Evolutionary conservation across 176 grass and related monocot genomes (phyloP), one percentile per base, ranked within the genome.

Genomic region (Thinopyrum elongatum): DNA sequence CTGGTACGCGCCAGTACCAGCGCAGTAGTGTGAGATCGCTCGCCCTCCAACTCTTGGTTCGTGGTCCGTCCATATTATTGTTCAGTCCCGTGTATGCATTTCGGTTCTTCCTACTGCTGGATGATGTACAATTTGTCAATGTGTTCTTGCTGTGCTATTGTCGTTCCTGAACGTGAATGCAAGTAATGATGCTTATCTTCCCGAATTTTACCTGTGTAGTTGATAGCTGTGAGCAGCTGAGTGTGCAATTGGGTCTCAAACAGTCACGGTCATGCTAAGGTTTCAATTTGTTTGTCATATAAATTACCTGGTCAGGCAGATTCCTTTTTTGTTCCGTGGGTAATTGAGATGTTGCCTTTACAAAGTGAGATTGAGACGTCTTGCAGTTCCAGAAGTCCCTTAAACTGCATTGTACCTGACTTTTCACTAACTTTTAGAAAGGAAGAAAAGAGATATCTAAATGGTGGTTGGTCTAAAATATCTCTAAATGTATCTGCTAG

Each of bases 1-100:
- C 68, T 95, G 96, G 96, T 95, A 94, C 47, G 26, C 88, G 2
- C 34, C 94, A 7, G 78, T 92, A 73, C 66, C 88, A 0, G 29
- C 65, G 28, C 80, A 30, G 70, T 91, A 91, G 76, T 64, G 71
- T 51, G 78, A 84, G 47, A 75, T 80, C 30, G 23, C 67, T 44
- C 44, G 31, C 25, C 59, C 49, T 82, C 49, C 28, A 7, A 65
- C 58, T 85, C 46, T 59, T 85, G 26, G 3, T 85, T 80, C 13
- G 14, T 84, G 14, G 19, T 27, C 16, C 12, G 1, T 27, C 36
- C 23, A 15, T 31, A 27, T 33, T 34, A 71, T 42, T 90, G 51
- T 58, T 78, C 30, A 85, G 8, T 76, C 15, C 22, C 23, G 26
- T 15, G 22, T 68, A 41, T 19, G 31, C 8, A 70, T 79, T 58